Evolutionary conservation across 2,329 filamentous ascomycete genomes (phyloP), one percentile per base, ranked within the genome.

Genomic region (Apiospora arundinis): DNA sequence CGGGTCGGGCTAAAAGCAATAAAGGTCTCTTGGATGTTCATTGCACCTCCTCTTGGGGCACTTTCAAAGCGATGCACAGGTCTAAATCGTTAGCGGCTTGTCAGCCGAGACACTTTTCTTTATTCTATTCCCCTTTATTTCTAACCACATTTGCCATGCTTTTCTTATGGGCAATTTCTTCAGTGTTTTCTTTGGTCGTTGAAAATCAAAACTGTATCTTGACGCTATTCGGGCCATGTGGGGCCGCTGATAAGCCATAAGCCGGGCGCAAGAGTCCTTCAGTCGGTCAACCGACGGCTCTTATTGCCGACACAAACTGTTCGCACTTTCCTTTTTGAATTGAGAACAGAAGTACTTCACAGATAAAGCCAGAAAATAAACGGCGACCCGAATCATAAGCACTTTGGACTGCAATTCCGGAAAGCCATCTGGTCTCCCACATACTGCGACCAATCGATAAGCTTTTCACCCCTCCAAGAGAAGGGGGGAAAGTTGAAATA

Each of bases 241-340:
- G 56, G 56, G 56, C 32, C 56, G 32, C 56, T 63, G 56, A 63
- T 63, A 63, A 63, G 56, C 56, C 56, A 63, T 63, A 63, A 63
- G 56, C 56, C 49, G 25, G 25, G 52, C 52, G 8, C 52, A 9
- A 16, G 14, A 49, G 14, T 11, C n/a, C n/a, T 11, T 21, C 49
- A 2, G 25, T 32, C 49, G 28, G 25, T 28, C 16, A 32, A 2
- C 25, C 32, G 18, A 12, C 32, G 37, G 56, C 56, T 63, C 18
- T 40, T 12, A 37, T 11, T 40, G 32, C 56, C n/a, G 37, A 63
- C 42, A 45, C 16, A 14, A 14, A 45, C 9, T 45, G 42, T 12
- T 45, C 42, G 12, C 42, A 45, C 12, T 11, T 8, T 9, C 40
- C 42, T 12, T 12, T 16, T 25, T 25, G 23, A 25, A 52, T 52